Evolutionary conservation across 495 filamentous ascomycete genomes (phyloP).

Genomic region (Trichoderma erinaceum): DNA sequence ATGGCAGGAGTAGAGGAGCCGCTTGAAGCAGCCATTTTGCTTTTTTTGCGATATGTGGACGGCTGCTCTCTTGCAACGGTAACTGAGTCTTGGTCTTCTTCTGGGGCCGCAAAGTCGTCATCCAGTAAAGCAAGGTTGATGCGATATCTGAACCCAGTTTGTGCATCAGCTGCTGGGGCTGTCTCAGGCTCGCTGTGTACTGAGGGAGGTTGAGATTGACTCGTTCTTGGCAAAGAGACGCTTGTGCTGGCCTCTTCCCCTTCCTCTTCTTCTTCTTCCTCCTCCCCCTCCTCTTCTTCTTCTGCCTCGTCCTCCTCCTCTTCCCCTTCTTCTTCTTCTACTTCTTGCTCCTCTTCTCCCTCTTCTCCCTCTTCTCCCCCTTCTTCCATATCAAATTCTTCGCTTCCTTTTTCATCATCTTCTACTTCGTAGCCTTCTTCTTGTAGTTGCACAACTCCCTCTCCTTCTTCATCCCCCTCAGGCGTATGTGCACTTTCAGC

Average conservation of each 20-base stretch:
- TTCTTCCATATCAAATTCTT: neutral
- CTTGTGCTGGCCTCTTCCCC: neutral
- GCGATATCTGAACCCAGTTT: constrained; percentile 10
- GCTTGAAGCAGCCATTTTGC: neutral
- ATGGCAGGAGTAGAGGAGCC: neutral
- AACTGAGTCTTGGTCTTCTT: neutral
- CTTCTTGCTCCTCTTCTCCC: neutral
- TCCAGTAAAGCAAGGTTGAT: neutral
- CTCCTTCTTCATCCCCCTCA: neutral
- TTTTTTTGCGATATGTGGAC: neutral
- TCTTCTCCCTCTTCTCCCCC: neutral
- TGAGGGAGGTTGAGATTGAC: neutral
- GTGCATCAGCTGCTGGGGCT: neutral
- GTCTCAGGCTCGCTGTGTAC: neutral
- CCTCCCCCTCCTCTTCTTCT: neutral
- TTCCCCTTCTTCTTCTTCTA: neutral
- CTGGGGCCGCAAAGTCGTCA: neutral
- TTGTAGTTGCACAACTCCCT: neutral
- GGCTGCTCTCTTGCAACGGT: neutral
- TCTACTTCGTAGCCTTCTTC: neutral
- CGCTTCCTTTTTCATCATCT: neutral
- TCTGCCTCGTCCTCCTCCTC: neutral
- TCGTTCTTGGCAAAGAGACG: neutral
- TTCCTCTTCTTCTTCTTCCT: neutral
- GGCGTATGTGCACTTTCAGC: neutral